These are phyloP conservation scores for Carex scoparia DNA, from an alignment of 176 grass and related monocot species.

Conservation along the genomic window DNA sequence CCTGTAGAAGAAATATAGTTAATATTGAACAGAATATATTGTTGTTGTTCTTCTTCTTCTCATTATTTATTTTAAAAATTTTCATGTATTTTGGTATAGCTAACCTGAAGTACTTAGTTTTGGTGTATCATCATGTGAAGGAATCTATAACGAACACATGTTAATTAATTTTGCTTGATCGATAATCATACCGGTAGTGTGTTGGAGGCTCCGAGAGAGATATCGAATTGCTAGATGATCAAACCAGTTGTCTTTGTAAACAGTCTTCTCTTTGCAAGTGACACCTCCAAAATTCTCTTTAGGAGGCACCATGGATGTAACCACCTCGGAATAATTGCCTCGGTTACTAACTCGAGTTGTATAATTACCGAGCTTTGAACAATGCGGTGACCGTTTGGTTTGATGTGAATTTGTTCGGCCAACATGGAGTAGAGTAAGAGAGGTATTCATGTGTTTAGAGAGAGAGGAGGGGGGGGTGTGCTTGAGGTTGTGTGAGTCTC, in stretches of 20 bases:
- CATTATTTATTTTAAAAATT: neutral
- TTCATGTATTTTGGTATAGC: neutral
- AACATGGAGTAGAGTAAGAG: slow-evolving; percentile 19
- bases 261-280: neutral
- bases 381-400: neutral
- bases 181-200: slow-evolving; percentile 43
- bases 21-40: neutral
- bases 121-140: neutral
- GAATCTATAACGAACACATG: neutral
- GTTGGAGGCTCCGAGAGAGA: slow-evolving; percentile 61
- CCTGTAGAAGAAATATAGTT: slow-evolving; percentile 31
- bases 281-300: slow-evolving; percentile 17
- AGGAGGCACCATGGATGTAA: slow-evolving; percentile 30
- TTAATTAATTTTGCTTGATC: neutral
- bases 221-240: slow-evolving; percentile 71
- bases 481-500: neutral
- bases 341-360: neutral
- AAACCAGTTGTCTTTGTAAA: slow-evolving; percentile 79
- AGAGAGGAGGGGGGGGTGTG: neutral
- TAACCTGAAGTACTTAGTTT: neutral
- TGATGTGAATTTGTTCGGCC: slow-evolving; percentile 3
- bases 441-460: slow-evolving; percentile 26
- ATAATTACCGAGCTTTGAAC: neutral
- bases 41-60: neutral
- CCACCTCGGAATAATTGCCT: slow-evolving; percentile 3